Evolutionary conservation across 73 alveolate species (phyloP).

Genomic region (Blepharisma japonicum): DNA sequence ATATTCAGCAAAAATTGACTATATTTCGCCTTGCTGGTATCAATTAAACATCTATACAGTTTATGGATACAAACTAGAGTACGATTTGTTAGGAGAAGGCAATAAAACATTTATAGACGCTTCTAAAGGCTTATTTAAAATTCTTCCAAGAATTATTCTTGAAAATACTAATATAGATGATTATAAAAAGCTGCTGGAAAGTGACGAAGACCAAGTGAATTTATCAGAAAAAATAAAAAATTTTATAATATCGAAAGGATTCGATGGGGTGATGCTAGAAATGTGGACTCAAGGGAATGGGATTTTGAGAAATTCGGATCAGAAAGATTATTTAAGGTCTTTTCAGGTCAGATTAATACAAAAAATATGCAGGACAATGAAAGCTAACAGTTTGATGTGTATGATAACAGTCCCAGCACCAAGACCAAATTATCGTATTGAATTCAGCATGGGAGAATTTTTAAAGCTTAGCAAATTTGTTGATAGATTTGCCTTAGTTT

Average conservation of each 20-base stretch:
- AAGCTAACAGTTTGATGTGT: not conserved
- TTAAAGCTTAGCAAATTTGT: not conserved
- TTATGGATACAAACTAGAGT: not conserved
- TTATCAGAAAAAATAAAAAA: not conserved
- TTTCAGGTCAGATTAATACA: not conserved
- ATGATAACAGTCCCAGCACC: slow-evolving; percentile 3
- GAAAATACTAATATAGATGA: not conserved
- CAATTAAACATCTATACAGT: not conserved
- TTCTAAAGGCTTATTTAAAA: slow-evolving; percentile 4
- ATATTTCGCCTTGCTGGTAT: slow-evolving; percentile 2
- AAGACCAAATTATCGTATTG: not conserved
- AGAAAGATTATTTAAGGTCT: not conserved
- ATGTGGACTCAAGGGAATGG: slow-evolving; percentile 24
- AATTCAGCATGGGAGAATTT: not conserved
- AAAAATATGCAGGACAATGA: not conserved
- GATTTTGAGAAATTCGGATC: not conserved
- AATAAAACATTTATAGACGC: not conserved
- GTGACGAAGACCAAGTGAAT: not conserved
- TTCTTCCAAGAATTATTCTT: not conserved
- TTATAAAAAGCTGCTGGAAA: not conserved
- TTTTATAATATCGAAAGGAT: not conserved
- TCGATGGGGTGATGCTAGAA: not conserved
- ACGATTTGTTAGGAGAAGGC: not conserved
- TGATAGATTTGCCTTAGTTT: not conserved
- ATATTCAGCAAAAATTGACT: not conserved